Percentiles rank a stretch among this genome's conserved stretches.
Conservation (phyloP, 2,329 filamentous ascomycete genomes). For the Periconia sp. region DNA sequence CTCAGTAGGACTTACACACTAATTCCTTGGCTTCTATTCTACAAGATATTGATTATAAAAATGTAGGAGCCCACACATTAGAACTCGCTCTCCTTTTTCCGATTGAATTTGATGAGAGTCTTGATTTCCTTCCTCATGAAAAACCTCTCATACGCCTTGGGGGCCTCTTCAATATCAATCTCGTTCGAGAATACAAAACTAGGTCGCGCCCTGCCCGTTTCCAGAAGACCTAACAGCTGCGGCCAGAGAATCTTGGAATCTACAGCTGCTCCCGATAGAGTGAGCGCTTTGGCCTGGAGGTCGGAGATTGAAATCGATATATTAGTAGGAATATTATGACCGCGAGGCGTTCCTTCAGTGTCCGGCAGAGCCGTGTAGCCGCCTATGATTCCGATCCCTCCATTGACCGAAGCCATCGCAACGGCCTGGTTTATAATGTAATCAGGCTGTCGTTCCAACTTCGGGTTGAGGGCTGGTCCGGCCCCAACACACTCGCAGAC, state of each 20-base stretch:
- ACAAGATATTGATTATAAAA: no score
- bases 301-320: constrained; percentile 8
- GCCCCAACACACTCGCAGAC: constrained; percentile 2
- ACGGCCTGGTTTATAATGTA: constrained; percentile 26
- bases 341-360: neutral
- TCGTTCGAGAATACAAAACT: neutral
- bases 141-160: neutral
- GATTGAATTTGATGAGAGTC: neutral
- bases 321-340: neutral
- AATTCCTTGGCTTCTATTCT: no score
- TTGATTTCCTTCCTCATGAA: neutral
- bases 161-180: neutral
- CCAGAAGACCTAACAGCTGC: no score
- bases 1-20: no score
- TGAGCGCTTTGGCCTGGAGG: constrained; percentile 9
- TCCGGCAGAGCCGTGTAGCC: constrained; percentile 10
- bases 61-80: no score
- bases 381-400: constrained; percentile 30
- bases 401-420: constrained; percentile 21
- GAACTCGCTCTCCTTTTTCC: no score
- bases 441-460: constrained; percentile 16
- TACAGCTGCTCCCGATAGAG: no score
- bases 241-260: no score
- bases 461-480: constrained; percentile 7
- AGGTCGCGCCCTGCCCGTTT: neutral